phyloP scores from a whole-genome alignment of 495 filamentous ascomycete genomes.

The Annulohypoxylon moriforme region DNA sequence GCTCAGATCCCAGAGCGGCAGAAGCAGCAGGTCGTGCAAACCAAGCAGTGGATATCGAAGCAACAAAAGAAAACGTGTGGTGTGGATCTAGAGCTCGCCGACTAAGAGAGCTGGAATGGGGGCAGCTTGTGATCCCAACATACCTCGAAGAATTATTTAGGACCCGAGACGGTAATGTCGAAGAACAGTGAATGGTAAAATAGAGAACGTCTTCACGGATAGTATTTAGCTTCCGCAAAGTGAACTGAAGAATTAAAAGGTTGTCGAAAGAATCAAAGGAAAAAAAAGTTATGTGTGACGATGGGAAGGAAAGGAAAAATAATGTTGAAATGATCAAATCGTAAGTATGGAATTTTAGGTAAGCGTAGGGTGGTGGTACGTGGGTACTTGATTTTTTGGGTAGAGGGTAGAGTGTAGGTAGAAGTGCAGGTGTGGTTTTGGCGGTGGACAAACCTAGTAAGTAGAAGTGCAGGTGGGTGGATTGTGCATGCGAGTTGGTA shows the following conservation, averaged over 20 bases:
- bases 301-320: constrained; percentile 35
- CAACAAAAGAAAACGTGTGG: constrained; percentile 38
- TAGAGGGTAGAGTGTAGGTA: neutral
- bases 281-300: constrained; percentile 25
- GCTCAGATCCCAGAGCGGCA: constrained; percentile 16
- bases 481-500: constrained; percentile 10
- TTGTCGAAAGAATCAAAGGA: constrained; percentile 25
- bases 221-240: neutral
- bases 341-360: constrained; percentile 40
- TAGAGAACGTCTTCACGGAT: constrained; percentile 9
- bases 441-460: constrained; percentile 1
- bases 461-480: constrained; percentile 18
- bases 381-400: constrained; percentile 17
- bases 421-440: neutral
- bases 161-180: neutral
- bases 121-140: constrained; percentile 42
- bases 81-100: constrained; percentile 39
- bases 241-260: constrained; percentile 5
- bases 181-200: constrained; percentile 4
- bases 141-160: constrained; percentile 37
- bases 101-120: constrained; percentile 35
- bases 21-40: constrained; percentile 27
- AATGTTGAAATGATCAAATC: constrained; percentile 45
- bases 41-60: constrained; percentile 18
- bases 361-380: constrained; percentile 22